Conservation (phyloP, 2,329 filamentous ascomycete species). For the Colletotrichum incanum region DNA sequence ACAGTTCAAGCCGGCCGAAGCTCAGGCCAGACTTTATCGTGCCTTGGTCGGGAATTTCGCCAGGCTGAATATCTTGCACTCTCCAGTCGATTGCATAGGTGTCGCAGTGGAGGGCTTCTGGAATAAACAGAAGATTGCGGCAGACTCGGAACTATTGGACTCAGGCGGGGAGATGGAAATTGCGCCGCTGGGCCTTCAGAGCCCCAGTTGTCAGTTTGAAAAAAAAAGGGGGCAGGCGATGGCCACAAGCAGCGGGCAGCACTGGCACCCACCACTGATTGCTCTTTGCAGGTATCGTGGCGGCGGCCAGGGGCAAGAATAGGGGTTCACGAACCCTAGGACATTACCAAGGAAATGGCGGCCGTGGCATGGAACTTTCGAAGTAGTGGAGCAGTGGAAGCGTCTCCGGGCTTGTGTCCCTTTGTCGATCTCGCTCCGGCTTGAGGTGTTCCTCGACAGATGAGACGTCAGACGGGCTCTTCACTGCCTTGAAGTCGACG, state of each 20-base stretch:
- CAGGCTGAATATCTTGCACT: constrained; percentile 5
- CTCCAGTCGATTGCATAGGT: background rate
- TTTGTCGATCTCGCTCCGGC: constrained; percentile 39
- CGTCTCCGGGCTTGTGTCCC: constrained; percentile 23
- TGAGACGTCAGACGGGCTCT: constrained; percentile 19
- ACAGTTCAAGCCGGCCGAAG: constrained; percentile 32
- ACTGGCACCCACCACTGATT: background rate
- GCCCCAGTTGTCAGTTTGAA: constrained; percentile 19
- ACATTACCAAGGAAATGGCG: constrained; percentile 19
- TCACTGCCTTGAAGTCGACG: constrained; percentile 21
- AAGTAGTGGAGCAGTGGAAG: constrained; percentile 38
- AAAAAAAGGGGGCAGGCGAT: constrained; percentile 30
- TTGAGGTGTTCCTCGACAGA: constrained; percentile 3
- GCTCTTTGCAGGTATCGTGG: constrained; percentile 8
- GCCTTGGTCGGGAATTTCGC: constrained; percentile 17
- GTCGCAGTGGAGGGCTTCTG: background rate
- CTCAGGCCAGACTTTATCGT: constrained; percentile 32
- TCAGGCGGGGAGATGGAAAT: constrained; percentile 29
- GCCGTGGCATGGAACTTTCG: constrained; percentile 35
- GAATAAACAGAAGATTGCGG: constrained; percentile 4
- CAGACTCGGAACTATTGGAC: constrained; percentile 14
- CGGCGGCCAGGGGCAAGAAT: constrained; percentile 30
- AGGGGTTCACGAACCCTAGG: constrained; percentile 38
- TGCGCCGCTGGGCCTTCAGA: constrained; percentile 16
- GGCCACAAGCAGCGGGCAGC: background rate